Evolutionary conservation across 1,139 yeast genomes (phyloP), one percentile per base, ranked within the genome.

Genomic region (Yamadazyma blattariae): DNA sequence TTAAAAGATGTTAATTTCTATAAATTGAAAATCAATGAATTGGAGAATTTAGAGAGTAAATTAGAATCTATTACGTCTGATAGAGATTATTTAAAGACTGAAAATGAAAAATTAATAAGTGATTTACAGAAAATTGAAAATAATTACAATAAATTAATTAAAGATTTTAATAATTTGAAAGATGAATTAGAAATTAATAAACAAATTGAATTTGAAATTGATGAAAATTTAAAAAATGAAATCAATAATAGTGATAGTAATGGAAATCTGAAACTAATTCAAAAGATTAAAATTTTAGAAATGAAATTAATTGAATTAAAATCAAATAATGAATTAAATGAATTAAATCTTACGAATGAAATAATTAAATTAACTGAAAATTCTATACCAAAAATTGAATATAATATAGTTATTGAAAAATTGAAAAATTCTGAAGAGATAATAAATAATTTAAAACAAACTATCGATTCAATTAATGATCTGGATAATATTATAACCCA

Each of bases 41-140:
- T 67, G 12, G 15, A 27, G 8, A 27, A 34, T 8, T 32, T 71
- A 11, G 78, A 75, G 29, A 56, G 64, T 0, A 41, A 49, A 19
- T 41, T 80, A 15, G 90, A 83, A 45, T 59, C 72, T 50, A 52
- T 74, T 1, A 56, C 71, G 1, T 63, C 79, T 2, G 89, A 82
- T 36, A 67, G 70, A 38, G 83, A 74, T 41, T 70, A 70, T 48
- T 63, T 78, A 3, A 65, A 64, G 20, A 72, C 64, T 26, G 58
- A 64, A 10, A 71, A 67, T 33, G 64, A 58, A 10, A 45, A 55
- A 4, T 52, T 82, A 19, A 50, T 52, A 7, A 41, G 41, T 0
- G 51, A 59, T 28, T 40, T 67, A 12, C 50, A 52, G 2, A 51
- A 49, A 3, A 47, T 78, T 16, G 59, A 61, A 22, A 40, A 33